Percentiles rank a stretch among this genome's conserved stretches.
These are phyloP conservation scores for Lachnellula cervina DNA, from an alignment of 2,329 filamentous ascomycete species.

Conservation along the genomic window DNA sequence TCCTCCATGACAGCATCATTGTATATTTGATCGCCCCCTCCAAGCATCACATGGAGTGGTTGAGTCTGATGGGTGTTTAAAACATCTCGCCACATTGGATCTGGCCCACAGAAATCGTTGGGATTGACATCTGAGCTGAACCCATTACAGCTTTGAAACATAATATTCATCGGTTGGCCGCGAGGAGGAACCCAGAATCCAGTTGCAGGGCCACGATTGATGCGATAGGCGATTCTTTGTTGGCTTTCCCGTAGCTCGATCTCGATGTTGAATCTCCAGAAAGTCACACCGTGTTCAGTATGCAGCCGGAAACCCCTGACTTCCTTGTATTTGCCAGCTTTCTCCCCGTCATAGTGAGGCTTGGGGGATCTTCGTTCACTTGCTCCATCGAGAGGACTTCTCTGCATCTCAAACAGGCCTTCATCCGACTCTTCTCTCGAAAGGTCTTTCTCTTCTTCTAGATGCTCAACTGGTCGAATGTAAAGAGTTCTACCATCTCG, in stretches of 20 bases:
- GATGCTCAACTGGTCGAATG: slow-evolving; percentile 81
- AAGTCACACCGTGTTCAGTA: slow-evolving; percentile 80
- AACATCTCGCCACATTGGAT: slow-evolving; percentile 95
- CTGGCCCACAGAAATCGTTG: slow-evolving; percentile 80
- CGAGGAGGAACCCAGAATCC: slow-evolving; percentile 92
- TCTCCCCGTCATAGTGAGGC: slow-evolving; percentile 68
- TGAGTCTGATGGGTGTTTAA: slow-evolving; percentile 85
- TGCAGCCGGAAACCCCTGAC: slow-evolving; percentile 79
- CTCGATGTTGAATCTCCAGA: slow-evolving; percentile 96
- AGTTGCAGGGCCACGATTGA: slow-evolving; percentile 83
- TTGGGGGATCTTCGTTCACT: slow-evolving; percentile 49
- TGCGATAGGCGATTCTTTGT: slow-evolving; percentile 87
- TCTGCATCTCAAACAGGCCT: slow-evolving; percentile 72
- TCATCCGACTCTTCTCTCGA: slow-evolving; percentile 75
- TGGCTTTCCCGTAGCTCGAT: slow-evolving; percentile 76
- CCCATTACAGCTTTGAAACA: slow-evolving; percentile 98
- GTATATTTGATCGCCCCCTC: slow-evolving; percentile 95
- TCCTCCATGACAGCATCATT: slow-evolving; percentile 80
- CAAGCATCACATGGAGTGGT: slow-evolving; percentile 97
- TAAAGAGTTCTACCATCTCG: slow-evolving; percentile 82
- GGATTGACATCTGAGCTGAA: slow-evolving; percentile 79
- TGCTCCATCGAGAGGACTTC: slow-evolving; percentile 48
- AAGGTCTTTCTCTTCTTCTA: slow-evolving; percentile 72
- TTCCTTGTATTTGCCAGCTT: slow-evolving; percentile 74
- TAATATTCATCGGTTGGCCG: slow-evolving; percentile 90